A percentile compares a stretch with the other conserved stretches of the same genome.
These are phyloP conservation scores for Stephanodiscus triporus DNA, from an alignment of 108 stramenopile species.

Conservation along the genomic window DNA sequence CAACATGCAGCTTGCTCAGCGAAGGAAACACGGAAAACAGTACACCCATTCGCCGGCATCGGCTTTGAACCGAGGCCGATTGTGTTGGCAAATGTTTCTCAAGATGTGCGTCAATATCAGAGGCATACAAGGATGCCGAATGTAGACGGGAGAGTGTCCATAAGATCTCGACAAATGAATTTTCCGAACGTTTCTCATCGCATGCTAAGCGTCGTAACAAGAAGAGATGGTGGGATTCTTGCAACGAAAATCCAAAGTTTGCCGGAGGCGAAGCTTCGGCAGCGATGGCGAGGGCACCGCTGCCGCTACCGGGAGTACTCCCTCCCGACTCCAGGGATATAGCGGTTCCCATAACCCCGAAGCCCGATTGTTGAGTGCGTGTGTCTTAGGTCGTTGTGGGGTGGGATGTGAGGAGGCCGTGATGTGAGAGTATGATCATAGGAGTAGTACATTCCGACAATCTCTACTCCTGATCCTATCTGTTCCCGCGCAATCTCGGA, in stretches of 20 bases:
- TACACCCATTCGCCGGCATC: slow-evolving; percentile 26
- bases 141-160: background rate
- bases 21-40: slow-evolving; percentile 1
- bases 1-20: slow-evolving; percentile 3
- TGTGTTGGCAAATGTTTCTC: slow-evolving; percentile 1
- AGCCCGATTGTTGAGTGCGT: no score
- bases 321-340: background rate
- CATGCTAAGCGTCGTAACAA: background rate
- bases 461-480: no score
- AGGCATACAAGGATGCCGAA: background rate
- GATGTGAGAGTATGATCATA: no score
- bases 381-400: no score
- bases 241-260: background rate
- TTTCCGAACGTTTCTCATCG: slow-evolving; percentile 7
- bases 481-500: no score
- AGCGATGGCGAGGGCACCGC: background rate
- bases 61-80: slow-evolving; percentile 1
- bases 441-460: no score
- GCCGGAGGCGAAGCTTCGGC: background rate
- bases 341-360: background rate
- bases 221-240: background rate
- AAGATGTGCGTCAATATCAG: slow-evolving; percentile 11
- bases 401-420: no score
- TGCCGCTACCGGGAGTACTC: background rate
- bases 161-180: background rate